Base-by-base conservation (phyloP, 2,329 filamentous ascomycete genomes). In the Penicillium janthinellum region DNA sequence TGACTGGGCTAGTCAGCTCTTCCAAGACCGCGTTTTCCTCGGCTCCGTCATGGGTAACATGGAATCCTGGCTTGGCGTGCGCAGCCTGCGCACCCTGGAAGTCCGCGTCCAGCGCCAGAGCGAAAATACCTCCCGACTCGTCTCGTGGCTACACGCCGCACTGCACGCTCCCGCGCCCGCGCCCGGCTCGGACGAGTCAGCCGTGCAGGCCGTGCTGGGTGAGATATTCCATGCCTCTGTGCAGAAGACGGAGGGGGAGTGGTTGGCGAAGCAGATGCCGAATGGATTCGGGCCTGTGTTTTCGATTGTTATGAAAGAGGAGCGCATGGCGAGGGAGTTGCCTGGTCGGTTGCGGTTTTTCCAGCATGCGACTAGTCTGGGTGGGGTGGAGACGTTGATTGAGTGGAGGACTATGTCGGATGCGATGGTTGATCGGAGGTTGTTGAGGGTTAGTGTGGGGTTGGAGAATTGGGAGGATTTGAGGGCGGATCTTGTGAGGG, bases 331-430 rank as follows among this genome's bases (percentile, higher is more conserved):
- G 3, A 85, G 83, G 65, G 76, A 80, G 34, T 77, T 99, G 64
- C 95, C 95, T 3, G 90, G 88, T 70, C 90, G 90, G 75, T 78
- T 98, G 73, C 73, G 82, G 2, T 83, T 96, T 47, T 98, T 98
- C 80, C 91, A 96, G 69, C 95, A 99, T 77, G 95, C 95, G 5
- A 99, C 95, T 2, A 96, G 91, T 75, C 78, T 98, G 31, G 95
- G 95, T 2, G 94, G 95, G 4, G 92, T 98, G 10, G 95, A 98
- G 84, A 95, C 91, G 71, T 78, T 98, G 80, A 93, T 99, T 68
- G 95, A 99, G 83, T 99, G 95, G 95, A 84, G 95, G 60, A 86
- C 90, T 50, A 95, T 99, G 91, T 89, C 88, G 60, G 95, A 99
- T 80, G 70, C 77, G 3, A 81, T 75, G 1, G 88, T 96, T 41